phyloP scores from a whole-genome alignment of 2,329 filamentous ascomycete species.

The Diplocarpon rosae region DNA sequence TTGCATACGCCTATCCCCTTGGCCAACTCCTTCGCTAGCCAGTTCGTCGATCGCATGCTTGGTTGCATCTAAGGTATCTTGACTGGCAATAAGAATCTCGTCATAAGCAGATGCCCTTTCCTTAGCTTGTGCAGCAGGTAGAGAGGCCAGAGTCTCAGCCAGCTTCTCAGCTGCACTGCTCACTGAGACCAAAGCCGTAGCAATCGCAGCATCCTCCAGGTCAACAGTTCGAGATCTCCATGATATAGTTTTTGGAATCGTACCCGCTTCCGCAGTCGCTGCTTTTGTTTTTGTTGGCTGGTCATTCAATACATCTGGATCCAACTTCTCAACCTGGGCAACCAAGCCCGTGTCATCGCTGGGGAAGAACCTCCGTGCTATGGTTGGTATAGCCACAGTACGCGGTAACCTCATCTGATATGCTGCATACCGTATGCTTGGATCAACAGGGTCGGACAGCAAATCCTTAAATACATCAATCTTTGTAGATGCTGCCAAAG shows the following conservation, averaged over 20 bases:
- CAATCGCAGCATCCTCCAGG: constrained; percentile 88
- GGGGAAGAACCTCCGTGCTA: constrained; percentile 72
- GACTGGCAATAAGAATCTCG: constrained; percentile 76
- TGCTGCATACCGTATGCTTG: constrained; percentile 85
- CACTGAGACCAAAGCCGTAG: constrained; percentile 67
- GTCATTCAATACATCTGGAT: constrained; percentile 56
- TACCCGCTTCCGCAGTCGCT: constrained; percentile 38
- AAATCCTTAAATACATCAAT: constrained; percentile 80
- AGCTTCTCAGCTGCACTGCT: constrained; percentile 40
- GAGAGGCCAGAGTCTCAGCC: constrained; percentile 36
- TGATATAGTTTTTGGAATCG: constrained; percentile 61
- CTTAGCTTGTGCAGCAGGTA: constrained; percentile 37
- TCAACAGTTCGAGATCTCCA: constrained; percentile 82
- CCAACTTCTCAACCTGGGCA: constrained; percentile 56
- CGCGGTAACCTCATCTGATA: constrained; percentile 85
- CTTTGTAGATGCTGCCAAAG: constrained; percentile 53
- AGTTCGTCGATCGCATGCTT: constrained; percentile 90
- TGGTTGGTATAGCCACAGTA: constrained; percentile 67
- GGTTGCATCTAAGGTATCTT: constrained; percentile 88
- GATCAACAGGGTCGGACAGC: constrained; percentile 76
- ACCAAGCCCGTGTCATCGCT: constrained; percentile 50
- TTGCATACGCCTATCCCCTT: constrained; percentile 81
- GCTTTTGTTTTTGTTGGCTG: constrained; percentile 37
- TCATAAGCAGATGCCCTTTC: constrained; percentile 84
- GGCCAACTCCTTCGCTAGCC: constrained; percentile 68